Percentiles rank a stretch among this genome's conserved stretches.
Evolutionary conservation across 139 green algal species (phyloP).

Genomic region (Closterium sp.): DNA sequence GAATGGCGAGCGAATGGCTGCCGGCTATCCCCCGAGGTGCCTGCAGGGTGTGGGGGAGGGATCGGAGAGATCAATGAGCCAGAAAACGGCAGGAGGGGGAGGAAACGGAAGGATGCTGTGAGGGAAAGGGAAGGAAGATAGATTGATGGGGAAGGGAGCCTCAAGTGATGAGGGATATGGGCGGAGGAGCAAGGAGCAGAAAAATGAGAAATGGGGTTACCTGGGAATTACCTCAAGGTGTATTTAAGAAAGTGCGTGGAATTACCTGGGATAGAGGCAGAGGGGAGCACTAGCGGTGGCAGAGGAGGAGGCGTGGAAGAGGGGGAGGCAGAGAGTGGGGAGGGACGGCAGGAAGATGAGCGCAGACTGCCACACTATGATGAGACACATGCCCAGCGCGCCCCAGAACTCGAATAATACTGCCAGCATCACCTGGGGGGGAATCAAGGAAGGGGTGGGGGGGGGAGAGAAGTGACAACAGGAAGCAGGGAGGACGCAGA

Average conservation of each 20-base stretch:
- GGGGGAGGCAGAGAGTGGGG: background rate
- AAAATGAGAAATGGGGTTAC: too few species aligned
- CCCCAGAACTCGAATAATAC: conserved; percentile 12
- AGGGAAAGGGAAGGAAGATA: too few species aligned
- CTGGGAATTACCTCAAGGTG: background rate
- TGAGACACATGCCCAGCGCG: conserved; percentile 11
- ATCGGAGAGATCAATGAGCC: too few species aligned
- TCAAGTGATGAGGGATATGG: too few species aligned
- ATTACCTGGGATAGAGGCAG: conserved; percentile 3
- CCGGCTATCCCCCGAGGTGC: too few species aligned
- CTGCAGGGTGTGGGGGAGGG: too few species aligned
- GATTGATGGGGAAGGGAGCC: too few species aligned
- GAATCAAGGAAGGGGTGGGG: background rate
- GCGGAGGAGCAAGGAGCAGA: too few species aligned
- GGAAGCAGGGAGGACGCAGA: background rate
- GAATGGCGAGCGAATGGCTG: too few species aligned
- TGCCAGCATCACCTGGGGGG: background rate
- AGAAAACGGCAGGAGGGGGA: too few species aligned
- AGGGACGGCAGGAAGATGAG: background rate
- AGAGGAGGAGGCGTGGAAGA: background rate
- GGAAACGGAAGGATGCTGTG: too few species aligned
- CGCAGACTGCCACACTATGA: conserved; percentile 5
- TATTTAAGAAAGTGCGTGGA: background rate
- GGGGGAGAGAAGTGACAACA: too few species aligned
- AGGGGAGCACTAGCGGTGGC: background rate